These are phyloP conservation scores for Parastagonospora avenae DNA, from an alignment of 2,329 filamentous ascomycete species.

Conservation along the genomic window DNA sequence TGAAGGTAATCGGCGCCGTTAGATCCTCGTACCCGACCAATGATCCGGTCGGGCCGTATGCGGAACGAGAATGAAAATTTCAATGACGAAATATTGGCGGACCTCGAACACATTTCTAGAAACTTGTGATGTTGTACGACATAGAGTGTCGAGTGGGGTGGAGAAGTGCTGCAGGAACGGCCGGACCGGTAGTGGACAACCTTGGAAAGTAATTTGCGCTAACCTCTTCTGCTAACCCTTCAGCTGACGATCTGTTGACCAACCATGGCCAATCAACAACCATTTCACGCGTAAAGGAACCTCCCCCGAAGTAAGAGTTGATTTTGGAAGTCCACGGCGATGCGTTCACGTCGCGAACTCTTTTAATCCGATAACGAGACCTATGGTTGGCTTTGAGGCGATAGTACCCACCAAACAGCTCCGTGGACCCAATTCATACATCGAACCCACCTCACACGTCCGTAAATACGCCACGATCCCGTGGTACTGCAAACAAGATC, in stretches of 20 bases:
- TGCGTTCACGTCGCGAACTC: too few species aligned
- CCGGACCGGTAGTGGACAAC: slow-evolving; percentile 11
- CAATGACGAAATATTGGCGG: slow-evolving; percentile 1
- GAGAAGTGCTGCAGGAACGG: slow-evolving; percentile 9
- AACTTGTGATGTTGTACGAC: slow-evolving; percentile 5
- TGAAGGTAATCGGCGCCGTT: not conserved
- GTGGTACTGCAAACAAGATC: too few species aligned
- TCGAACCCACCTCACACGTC: too few species aligned
- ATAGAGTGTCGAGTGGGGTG: slow-evolving; percentile 4
- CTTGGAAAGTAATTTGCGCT: slow-evolving; percentile 16
- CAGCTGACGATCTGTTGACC: too few species aligned
- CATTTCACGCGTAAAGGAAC: not conserved
- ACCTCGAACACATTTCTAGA: not conserved
- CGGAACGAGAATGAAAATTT: not conserved
- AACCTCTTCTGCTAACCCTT: not conserved
- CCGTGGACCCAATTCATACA: too few species aligned
- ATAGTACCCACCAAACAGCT: not conserved
- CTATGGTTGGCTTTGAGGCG: too few species aligned
- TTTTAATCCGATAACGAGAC: too few species aligned
- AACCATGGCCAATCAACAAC: slow-evolving; percentile 1
- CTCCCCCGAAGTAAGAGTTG: not conserved
- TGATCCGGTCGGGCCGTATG: not conserved
- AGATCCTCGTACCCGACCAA: slow-evolving; percentile 3
- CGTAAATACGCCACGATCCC: not conserved
- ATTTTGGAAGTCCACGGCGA: not conserved